Evolutionary conservation across 495 filamentous ascomycete species (phyloP).

Genomic region (Ramalina peruviana): DNA sequence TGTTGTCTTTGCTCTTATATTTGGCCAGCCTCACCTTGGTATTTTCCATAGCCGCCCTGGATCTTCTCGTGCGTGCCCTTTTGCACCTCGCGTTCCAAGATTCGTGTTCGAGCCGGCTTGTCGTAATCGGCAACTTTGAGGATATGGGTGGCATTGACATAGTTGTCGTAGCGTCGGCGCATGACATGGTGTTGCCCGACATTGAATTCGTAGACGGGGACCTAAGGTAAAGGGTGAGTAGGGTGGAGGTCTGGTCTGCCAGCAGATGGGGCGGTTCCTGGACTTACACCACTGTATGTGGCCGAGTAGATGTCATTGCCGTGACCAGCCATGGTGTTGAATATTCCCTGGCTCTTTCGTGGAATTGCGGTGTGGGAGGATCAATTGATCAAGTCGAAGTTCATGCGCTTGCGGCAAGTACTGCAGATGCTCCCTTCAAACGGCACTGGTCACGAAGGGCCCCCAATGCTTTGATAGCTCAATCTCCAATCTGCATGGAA

Average conservation of each 20-base stretch:
- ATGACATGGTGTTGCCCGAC: slow-evolving; percentile 70
- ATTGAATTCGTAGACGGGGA: slow-evolving; percentile 83
- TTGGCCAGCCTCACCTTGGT: slow-evolving; percentile 50
- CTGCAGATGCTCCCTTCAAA: no score
- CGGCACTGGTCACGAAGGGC: no score
- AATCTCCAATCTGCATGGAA: no score
- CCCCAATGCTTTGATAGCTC: no score
- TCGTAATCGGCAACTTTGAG: slow-evolving; percentile 73
- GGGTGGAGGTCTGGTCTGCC: no score
- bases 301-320: slow-evolving; percentile 59
- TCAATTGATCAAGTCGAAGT: no score
- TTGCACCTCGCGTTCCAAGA: slow-evolving; percentile 92
- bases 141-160: slow-evolving; percentile 94
- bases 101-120: slow-evolving; percentile 85
- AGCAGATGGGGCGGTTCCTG: no score
- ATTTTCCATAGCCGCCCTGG: slow-evolving; percentile 97
- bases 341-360: no score
- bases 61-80: slow-evolving; percentile 95
- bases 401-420: no score
- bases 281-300: slow-evolving; percentile 82
- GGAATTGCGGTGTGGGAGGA: no score
- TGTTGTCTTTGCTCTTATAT: not conserved
- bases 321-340: slow-evolving; percentile 21
- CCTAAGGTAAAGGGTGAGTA: slow-evolving; percentile 32
- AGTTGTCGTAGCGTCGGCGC: slow-evolving; percentile 76